Evolutionary conservation across 2,329 filamentous ascomycete genomes (phyloP).

Genomic region (Eurotiales sp.): DNA sequence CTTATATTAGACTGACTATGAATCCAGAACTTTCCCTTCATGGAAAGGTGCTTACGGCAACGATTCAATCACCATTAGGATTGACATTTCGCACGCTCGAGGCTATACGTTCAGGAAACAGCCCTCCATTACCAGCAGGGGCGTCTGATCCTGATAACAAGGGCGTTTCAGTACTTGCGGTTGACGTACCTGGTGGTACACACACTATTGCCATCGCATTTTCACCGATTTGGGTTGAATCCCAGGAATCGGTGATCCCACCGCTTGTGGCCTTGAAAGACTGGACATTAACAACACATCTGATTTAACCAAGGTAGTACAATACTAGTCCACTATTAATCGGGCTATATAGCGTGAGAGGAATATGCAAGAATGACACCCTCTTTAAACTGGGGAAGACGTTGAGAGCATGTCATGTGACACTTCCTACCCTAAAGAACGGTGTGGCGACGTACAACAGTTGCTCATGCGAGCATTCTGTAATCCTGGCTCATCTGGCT

Average conservation of each 20-base stretch:
- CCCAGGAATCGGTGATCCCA: not conserved
- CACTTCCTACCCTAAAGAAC: too few relatives aligned
- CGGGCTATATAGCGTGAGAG: too few relatives aligned
- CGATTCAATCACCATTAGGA: not conserved
- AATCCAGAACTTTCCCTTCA: not conserved
- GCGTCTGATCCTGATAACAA: not conserved
- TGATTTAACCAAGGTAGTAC: too few relatives aligned
- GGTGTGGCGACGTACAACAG: too few relatives aligned
- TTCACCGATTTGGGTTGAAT: not conserved
- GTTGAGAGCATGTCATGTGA: too few relatives aligned
- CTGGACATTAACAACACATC: not conserved
- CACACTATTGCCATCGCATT: not conserved
- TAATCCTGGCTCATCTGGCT: too few relatives aligned
- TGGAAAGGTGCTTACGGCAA: not conserved
- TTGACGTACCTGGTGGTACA: not conserved
- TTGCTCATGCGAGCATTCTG: too few relatives aligned
- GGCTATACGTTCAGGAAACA: not conserved
- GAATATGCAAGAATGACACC: too few relatives aligned
- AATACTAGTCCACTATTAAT: too few relatives aligned
- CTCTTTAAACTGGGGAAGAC: too few relatives aligned
- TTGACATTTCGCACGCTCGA: not conserved
- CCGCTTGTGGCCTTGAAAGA: not conserved
- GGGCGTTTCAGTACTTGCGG: not conserved
- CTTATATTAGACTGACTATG: not conserved
- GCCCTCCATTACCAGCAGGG: not conserved